Conservation (phyloP, 148 eudicot species). For the Rhododendron williamsianum region DNA sequence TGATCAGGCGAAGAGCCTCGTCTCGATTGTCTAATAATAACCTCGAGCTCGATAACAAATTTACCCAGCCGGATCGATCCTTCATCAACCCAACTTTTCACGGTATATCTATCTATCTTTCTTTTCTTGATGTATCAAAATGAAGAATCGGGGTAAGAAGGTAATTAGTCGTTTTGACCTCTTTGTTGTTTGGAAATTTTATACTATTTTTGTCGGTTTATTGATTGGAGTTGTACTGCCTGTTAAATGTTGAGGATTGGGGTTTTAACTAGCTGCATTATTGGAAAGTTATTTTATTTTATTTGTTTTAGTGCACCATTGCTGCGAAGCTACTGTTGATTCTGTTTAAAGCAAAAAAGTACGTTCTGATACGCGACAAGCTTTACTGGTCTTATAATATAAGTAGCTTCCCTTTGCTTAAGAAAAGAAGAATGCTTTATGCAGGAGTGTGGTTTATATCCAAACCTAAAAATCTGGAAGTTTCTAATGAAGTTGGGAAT, state of each 20-base stretch:
- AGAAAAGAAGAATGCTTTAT: neutral
- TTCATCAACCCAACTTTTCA: constrained; percentile 47
- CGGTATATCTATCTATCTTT: constrained; percentile 33
- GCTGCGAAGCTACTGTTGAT: constrained; percentile 6
- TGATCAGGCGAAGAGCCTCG: constrained; percentile 32
- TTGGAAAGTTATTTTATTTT: neutral
- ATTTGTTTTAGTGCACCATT: neutral
- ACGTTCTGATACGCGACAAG: neutral
- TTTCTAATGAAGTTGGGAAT: neutral
- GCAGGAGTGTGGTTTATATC: neutral
- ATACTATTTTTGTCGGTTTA: neutral
- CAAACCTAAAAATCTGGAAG: neutral
- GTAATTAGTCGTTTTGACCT: neutral
- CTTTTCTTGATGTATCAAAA: neutral
- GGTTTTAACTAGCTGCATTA: neutral
- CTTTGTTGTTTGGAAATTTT: neutral
- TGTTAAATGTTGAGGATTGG: neutral
- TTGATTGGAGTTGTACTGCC: neutral
- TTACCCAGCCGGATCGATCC: constrained; percentile 33
- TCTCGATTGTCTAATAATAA: constrained; percentile 37
- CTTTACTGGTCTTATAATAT: neutral
- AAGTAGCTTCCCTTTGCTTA: neutral
- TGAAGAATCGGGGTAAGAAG: neutral
- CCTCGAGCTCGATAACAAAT: constrained; percentile 5
- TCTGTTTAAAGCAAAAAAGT: neutral